A percentile compares a stretch with the other conserved stretches of the same genome.
Evolutionary conservation across 2,329 filamentous ascomycete genomes (phyloP).

Genomic region (Alternaria triticina): DNA sequence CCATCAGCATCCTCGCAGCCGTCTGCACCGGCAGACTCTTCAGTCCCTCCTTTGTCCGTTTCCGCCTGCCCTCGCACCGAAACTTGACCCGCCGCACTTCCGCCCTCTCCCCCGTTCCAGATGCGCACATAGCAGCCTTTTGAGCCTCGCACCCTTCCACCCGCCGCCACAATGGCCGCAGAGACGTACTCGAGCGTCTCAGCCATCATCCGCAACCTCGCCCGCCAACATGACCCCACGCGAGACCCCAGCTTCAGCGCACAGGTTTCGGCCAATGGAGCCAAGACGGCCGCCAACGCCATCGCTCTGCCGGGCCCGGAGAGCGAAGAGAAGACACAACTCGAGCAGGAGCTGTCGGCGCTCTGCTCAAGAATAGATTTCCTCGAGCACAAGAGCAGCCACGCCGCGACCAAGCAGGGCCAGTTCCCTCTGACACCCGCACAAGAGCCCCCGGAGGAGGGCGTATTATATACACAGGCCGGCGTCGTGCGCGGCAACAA

Average conservation of each 20-base stretch:
- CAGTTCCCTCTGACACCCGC: slow-evolving; percentile 76
- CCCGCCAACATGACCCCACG: slow-evolving; percentile 54
- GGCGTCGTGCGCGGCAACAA: slow-evolving; percentile 41
- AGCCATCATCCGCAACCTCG: slow-evolving; percentile 56
- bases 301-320: slow-evolving; percentile 79
- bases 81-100: slow-evolving; percentile 20
- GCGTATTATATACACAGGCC: slow-evolving; percentile 59
- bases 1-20: neutral
- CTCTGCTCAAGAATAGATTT: slow-evolving; percentile 79
- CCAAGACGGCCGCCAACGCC: slow-evolving; percentile 53
- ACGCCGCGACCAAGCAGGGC: slow-evolving; percentile 61
- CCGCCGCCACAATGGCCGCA: slow-evolving; percentile 39
- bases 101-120: slow-evolving; percentile 24
- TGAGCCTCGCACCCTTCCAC: slow-evolving; percentile 25
- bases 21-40: neutral
- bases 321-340: slow-evolving; percentile 73
- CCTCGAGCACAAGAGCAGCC: slow-evolving; percentile 81
- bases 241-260: slow-evolving; percentile 54
- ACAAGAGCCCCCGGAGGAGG: slow-evolving; percentile 68
- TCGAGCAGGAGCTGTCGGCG: slow-evolving; percentile 83
- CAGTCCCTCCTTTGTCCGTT: slow-evolving; percentile 1
- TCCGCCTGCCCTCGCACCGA: neutral
- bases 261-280: slow-evolving; percentile 47
- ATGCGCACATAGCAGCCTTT: slow-evolving; percentile 45
- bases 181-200: slow-evolving; percentile 48